These are phyloP conservation scores for Cucumis cinereus DNA, from an alignment of 306 rosid species.

Conservation along the genomic window DNA sequence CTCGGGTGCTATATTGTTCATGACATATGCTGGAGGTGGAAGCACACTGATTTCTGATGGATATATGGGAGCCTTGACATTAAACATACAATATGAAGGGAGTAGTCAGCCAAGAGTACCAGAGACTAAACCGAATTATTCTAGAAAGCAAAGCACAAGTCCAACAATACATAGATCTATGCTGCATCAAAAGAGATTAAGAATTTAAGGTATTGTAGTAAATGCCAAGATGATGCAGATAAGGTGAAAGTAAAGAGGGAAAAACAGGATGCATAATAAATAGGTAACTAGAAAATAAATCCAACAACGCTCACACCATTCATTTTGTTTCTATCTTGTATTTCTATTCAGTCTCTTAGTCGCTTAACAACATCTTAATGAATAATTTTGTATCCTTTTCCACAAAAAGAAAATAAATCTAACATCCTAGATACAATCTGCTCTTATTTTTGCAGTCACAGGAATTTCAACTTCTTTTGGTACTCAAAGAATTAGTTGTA, in stretches of 20 bases:
- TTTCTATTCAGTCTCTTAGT: too few species aligned
- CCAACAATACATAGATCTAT: background rate
- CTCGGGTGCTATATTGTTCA: conserved; percentile 44
- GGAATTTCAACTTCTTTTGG: background rate
- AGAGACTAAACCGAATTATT: background rate
- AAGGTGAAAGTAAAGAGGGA: background rate
- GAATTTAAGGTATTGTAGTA: background rate
- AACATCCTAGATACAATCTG: background rate
- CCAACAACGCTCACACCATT: too few species aligned
- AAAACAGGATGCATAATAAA: background rate
- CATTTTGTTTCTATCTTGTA: too few species aligned
- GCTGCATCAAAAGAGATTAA: background rate
- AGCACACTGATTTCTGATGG: conserved; percentile 48
- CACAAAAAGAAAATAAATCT: background rate
- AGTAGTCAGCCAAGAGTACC: background rate
- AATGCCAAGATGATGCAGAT: background rate
- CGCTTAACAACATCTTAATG: too few species aligned
- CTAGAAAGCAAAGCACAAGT: background rate
- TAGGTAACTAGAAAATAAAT: too few species aligned
- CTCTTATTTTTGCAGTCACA: background rate
- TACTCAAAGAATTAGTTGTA: background rate
- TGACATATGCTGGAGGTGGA: conserved; percentile 39
- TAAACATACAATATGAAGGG: conserved; percentile 23
- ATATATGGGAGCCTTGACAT: conserved; percentile 64
- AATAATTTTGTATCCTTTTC: too few species aligned